Evolutionary conservation across 2,329 filamentous ascomycete species (phyloP), one percentile per base, ranked within the genome.

Genomic region (Aspergillus phoenicis): DNA sequence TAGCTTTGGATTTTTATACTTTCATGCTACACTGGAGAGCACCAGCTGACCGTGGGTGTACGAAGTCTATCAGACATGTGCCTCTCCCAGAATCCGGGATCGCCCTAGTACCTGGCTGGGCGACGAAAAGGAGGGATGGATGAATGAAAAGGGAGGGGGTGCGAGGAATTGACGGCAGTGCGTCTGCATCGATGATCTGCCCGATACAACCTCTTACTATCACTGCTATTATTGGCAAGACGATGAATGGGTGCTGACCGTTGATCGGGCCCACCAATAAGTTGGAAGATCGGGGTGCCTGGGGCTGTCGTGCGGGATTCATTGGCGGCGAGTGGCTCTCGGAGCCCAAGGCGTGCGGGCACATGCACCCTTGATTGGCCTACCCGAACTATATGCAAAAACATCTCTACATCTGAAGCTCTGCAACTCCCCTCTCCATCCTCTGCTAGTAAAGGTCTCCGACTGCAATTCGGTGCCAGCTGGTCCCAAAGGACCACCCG

Each of bases 261-360:
- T 60, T 57, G 17, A 45, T 45, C 41, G 8, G 47, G 20, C 1
- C 10, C 47, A 30, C 47, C 47, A 49, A 49, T 49, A 8, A n/a
- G 15, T 17, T n/a, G 24, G 47, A 28, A 7, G 15, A 17, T 33
- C 15, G 2, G 8, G 15, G 47, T 28, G 24, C 17, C 26, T 36
- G 33, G n/a, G 52, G 38, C 26, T 30, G 53, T 11, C 53, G 53
- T 56, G 53, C 53, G 53, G 53, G 53, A 45, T 30, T 30, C 8
- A 56, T 56, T 56, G 53, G 53, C 17, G 39, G 39, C 8, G 39
- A 30, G 39, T 30, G 53, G 28, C 11, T 20, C 28, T 10, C 38
- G 8, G 39, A 26, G 55, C 54, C 56, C 51, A 58, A 62, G 66
- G 64, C 67, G 67, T 69, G 67, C 63, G 22, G 60, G 56, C 55